phyloP scores from a whole-genome alignment of 805 yeast species.

The Zygoascus biomembranicola region DNA sequence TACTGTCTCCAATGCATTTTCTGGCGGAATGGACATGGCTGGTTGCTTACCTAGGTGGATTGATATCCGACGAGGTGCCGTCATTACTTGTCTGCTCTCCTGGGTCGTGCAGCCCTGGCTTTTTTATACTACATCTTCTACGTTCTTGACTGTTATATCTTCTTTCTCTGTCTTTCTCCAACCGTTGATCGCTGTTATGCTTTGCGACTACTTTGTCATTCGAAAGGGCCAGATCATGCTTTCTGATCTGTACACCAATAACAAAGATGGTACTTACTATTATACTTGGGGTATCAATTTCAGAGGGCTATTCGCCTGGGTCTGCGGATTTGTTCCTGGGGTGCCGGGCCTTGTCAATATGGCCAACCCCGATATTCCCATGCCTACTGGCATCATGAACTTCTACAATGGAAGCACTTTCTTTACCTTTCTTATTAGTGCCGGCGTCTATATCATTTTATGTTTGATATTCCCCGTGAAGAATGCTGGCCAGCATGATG shows the following conservation, averaged over 20 bases:
- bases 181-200: slow-evolving; percentile 33
- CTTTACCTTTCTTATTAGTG: slow-evolving; percentile 29
- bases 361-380: slow-evolving; percentile 26
- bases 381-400: slow-evolving; percentile 31
- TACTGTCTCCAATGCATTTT: slow-evolving; percentile 32
- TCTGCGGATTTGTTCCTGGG: slow-evolving; percentile 14
- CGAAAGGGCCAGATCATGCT: slow-evolving; percentile 34
- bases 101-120: slow-evolving; percentile 34
- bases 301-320: slow-evolving; percentile 34
- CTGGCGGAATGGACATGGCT: slow-evolving; percentile 46
- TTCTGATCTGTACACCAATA: slow-evolving; percentile 32
- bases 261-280: slow-evolving; percentile 34
- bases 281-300: slow-evolving; percentile 37
- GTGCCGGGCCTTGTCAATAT: slow-evolving; percentile 28
- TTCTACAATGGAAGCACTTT: slow-evolving; percentile 39
- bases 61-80: slow-evolving; percentile 38
- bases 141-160: slow-evolving; percentile 31
- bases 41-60: slow-evolving; percentile 38
- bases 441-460: slow-evolving; percentile 30
- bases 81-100: slow-evolving; percentile 23
- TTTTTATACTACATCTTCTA: slow-evolving; percentile 30
- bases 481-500: slow-evolving; percentile 31
- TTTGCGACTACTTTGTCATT: slow-evolving; percentile 34
- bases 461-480: slow-evolving; percentile 32
- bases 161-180: slow-evolving; percentile 33